phyloP scores from a whole-genome alignment of 805 yeast genomes.

The Pichia nanzhaoensis region DNA sequence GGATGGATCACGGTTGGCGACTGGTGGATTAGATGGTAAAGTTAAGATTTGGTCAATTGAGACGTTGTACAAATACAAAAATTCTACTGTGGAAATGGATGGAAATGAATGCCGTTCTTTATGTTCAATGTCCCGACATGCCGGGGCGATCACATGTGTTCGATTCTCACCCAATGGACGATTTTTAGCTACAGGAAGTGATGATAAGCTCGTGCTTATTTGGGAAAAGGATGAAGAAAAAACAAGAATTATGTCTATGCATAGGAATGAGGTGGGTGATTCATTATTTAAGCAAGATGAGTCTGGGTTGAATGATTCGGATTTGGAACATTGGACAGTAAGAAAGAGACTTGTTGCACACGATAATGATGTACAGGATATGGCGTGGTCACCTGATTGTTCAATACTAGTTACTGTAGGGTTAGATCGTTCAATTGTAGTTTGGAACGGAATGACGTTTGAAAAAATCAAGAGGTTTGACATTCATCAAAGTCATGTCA shows the following conservation, averaged over 20 bases:
- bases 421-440: constrained; percentile 81
- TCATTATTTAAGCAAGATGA: background rate
- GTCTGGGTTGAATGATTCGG: constrained; percentile 56
- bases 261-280: constrained; percentile 14
- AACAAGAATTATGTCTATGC: constrained; percentile 34
- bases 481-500: constrained; percentile 90
- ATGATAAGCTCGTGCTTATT: constrained; percentile 81
- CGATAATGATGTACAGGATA: constrained; percentile 95
- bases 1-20: constrained; percentile 79
- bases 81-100: constrained; percentile 14
- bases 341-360: constrained; percentile 90
- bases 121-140: constrained; percentile 89
- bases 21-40: constrained; percentile 92
- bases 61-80: constrained; percentile 41
- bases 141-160: constrained; percentile 94
- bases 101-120: constrained; percentile 46
- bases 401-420: constrained; percentile 90
- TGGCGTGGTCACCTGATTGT: constrained; percentile 97
- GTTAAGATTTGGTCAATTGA: constrained; percentile 81
- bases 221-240: constrained; percentile 86
- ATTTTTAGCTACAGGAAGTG: constrained; percentile 90
- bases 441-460: constrained; percentile 91
- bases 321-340: constrained; percentile 91
- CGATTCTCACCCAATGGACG: constrained; percentile 89
- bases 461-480: constrained; percentile 85